These are phyloP conservation scores for Zygoascus tannicola DNA, from an alignment of 805 yeast genomes.

Conservation along the genomic window DNA sequence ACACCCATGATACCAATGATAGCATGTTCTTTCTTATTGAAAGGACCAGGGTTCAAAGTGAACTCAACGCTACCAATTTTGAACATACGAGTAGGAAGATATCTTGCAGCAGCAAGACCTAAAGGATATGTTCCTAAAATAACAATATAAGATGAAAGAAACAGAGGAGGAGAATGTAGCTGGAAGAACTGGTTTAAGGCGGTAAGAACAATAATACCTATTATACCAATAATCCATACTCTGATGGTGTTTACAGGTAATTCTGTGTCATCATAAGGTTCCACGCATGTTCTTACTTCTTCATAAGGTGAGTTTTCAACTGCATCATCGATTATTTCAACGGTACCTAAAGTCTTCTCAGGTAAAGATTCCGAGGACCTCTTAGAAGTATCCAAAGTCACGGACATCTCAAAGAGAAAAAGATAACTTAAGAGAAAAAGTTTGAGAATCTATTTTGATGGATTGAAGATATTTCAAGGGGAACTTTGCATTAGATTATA, in stretches of 20 bases:
- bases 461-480: too few relatives aligned
- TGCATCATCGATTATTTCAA: not conserved
- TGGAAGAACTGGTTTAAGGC: slow-evolving; percentile 4
- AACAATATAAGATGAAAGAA: slow-evolving; percentile 3
- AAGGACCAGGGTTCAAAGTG: slow-evolving; percentile 49
- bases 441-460: too few relatives aligned
- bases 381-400: not conserved
- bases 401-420: not conserved
- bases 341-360: not conserved
- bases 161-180: slow-evolving; percentile 1
- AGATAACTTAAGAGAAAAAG: too few relatives aligned
- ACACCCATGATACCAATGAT: slow-evolving; percentile 33
- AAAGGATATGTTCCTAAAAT: slow-evolving; percentile 35
- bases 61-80: slow-evolving; percentile 31
- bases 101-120: slow-evolving; percentile 30
- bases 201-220: slow-evolving; percentile 2
- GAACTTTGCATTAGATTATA: too few relatives aligned
- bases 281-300: slow-evolving; percentile 3
- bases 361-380: not conserved
- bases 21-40: slow-evolving; percentile 56
- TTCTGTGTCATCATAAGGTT: slow-evolving; percentile 2
- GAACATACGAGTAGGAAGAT: slow-evolving; percentile 34
- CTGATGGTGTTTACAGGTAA: slow-evolving; percentile 4
- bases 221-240: slow-evolving; percentile 5
- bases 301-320: slow-evolving; percentile 1